Base-by-base conservation (phyloP, 805 yeast genomes). In the Ogataea nakhonphanomensis region DNA sequence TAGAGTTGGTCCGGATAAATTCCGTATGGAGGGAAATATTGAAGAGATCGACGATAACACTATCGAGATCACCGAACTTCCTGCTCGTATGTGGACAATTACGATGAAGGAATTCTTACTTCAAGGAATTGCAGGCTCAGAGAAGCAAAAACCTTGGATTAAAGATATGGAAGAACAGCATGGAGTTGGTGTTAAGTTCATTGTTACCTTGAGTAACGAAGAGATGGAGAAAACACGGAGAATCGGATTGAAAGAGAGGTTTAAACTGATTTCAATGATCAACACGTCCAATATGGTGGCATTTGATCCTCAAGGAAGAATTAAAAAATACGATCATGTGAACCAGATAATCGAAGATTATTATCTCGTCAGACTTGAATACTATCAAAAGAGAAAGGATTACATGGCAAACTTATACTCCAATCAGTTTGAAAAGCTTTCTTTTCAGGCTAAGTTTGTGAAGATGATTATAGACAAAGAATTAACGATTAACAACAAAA, bases 151-250 rank as follows among this genome's bases (percentile, higher is more conserved):
- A 43, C 78, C 89, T 17, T 91, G 97, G 95, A 88, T 91, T 46
- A 90, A 87, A 51, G 97, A 91, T 62, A 78, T 90, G 81, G 88
- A 83, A 51, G 99, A 93, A 58, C 96, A 91, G 60, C 99, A 93
- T 62, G 85, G 88, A 12, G 71, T 78, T 42, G 83, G 81, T 29
- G 81, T 93, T 48, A 78, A 81, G 46, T 93, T 93, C 55, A 78
- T 86, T 21, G 77, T 93, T 22, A 86, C 79, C 25, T 65, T 93
- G 48, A 66, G 80, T 8, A 75, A 73, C 38, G 91, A 81, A 33
- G 96, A 91, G 58, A 91, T 93, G 98, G 73, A 66, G 17, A 85
- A 86, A 53, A 75, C 95, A 0, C 67, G 73, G 46, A 70, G 71
- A 37, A 75, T 83, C 17, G 99, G 99, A 0, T 70, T 88, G 39